These are phyloP conservation scores for Ophiostoma himal-ulmi DNA, from an alignment of 2,329 filamentous ascomycete genomes.

Conservation along the genomic window DNA sequence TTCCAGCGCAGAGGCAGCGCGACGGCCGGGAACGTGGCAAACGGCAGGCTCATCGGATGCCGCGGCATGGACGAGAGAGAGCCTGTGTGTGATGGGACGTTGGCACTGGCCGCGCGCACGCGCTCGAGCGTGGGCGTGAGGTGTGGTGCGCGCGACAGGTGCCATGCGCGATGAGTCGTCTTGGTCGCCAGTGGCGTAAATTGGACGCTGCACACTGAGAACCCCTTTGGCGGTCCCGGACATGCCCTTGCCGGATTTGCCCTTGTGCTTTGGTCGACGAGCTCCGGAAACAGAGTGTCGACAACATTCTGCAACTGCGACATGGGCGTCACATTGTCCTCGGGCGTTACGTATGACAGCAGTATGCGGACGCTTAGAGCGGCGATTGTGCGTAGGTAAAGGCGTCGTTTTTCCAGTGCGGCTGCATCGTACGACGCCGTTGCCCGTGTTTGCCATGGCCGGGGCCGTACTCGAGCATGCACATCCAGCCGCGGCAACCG, in stretches of 20 bases:
- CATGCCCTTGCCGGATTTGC: background rate
- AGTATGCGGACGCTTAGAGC: conserved; percentile 44
- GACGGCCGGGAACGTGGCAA: conserved; percentile 24
- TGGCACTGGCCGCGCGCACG: conserved; percentile 32
- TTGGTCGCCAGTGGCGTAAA: conserved; percentile 36
- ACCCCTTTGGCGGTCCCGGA: conserved; percentile 30
- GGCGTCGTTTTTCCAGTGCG: conserved; percentile 29
- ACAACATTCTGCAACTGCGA: conserved; percentile 43
- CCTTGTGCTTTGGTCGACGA: conserved; percentile 30
- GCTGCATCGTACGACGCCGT: conserved; percentile 21
- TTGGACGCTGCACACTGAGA: conserved; percentile 44
- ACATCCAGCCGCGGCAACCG: conserved; percentile 38
- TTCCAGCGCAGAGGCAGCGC: conserved; percentile 21
- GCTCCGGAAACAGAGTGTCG: conserved; percentile 44
- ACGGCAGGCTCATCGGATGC: background rate
- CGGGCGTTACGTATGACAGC: conserved; percentile 47
- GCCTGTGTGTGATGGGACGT: conserved; percentile 30
- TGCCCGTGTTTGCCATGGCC: background rate
- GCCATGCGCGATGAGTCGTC: conserved; percentile 23
- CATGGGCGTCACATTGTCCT: conserved; percentile 40
- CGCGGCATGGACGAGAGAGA: conserved; percentile 1
- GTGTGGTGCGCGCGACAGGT: conserved; percentile 23
- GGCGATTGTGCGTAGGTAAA: conserved; percentile 41
- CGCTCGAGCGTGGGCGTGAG: background rate
- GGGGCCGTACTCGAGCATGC: background rate